phyloP scores from a whole-genome alignment of 2,329 filamentous ascomycete genomes.

The Botrytis fabae region DNA sequence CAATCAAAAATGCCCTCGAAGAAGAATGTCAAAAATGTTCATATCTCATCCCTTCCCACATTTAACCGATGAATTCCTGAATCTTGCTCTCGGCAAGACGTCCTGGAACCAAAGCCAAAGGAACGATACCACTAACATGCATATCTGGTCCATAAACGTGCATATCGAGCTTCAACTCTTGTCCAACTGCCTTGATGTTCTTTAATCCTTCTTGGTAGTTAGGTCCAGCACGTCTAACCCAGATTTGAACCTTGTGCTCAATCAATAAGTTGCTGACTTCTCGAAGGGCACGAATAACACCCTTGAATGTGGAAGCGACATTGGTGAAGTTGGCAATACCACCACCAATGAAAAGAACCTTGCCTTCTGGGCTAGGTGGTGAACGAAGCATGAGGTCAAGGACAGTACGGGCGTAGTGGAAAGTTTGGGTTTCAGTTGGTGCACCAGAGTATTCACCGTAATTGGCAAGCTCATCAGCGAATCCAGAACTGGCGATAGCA shows the following conservation, averaged over 20 bases:
- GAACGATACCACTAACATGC: slow-evolving; percentile 94
- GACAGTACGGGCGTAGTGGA: slow-evolving; percentile 97
- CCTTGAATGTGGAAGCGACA: slow-evolving; percentile 98
- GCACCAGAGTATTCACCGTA: slow-evolving; percentile 99
- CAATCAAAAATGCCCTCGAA: slow-evolving; percentile 31
- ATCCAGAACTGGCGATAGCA: slow-evolving; percentile 94
- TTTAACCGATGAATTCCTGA: slow-evolving; percentile 54
- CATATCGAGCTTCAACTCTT: slow-evolving; percentile 94
- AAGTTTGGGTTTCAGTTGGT: slow-evolving; percentile 97
- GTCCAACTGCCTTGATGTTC: slow-evolving; percentile 97
- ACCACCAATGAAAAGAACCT: slow-evolving; percentile 98
- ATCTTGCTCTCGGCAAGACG: slow-evolving; percentile 62
- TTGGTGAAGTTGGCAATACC: slow-evolving; percentile 99
- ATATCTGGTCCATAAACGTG: slow-evolving; percentile 81
- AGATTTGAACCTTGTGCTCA: slow-evolving; percentile 98
- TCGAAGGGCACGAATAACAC: slow-evolving; percentile 92
- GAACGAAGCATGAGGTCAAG: slow-evolving; percentile 96
- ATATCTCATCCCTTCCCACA: slow-evolving; percentile 22
- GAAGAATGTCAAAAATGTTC: slow-evolving; percentile 28
- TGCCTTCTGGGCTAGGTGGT: slow-evolving; percentile 81
- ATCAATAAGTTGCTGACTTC: slow-evolving; percentile 82
- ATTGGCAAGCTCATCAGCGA: slow-evolving; percentile 95
- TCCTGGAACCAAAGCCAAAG: slow-evolving; percentile 74
- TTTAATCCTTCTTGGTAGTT: slow-evolving; percentile 99
- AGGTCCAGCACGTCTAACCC: slow-evolving; percentile 85